phyloP scores from a whole-genome alignment of 169 alveolate genomes.

The Eimeria falciformis region DNA sequence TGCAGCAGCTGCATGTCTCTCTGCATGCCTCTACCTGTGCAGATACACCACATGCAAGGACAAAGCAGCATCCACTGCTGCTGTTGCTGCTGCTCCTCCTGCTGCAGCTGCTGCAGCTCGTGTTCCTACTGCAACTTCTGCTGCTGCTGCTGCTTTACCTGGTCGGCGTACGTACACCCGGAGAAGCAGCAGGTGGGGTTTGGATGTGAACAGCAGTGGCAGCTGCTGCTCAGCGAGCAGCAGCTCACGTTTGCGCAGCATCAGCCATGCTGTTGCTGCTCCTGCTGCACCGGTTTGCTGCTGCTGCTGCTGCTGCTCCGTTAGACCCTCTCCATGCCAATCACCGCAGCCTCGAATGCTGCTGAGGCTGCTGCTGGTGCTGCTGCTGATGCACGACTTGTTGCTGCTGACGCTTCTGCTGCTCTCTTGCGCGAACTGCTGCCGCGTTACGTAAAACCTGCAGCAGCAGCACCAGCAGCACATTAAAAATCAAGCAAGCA shows the following conservation, averaged over 20 bases:
- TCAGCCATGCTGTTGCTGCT: slow-evolving; percentile 45
- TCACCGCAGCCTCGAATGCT: not conserved
- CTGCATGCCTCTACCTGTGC: not conserved
- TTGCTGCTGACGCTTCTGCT: slow-evolving; percentile 51
- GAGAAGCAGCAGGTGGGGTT: slow-evolving; percentile 29
- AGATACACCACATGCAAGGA: not conserved
- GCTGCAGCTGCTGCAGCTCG: not conserved
- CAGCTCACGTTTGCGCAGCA: slow-evolving; percentile 33
- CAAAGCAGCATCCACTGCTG: not conserved
- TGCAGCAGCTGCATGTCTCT: slow-evolving; percentile 23
- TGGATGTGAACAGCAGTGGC: slow-evolving; percentile 31
- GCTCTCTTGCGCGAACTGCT: slow-evolving; percentile 10
- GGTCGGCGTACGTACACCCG: slow-evolving; percentile 18
- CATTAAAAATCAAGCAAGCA: not conserved
- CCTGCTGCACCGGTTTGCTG: slow-evolving; percentile 30
- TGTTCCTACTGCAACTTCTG: not conserved
- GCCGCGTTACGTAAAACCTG: slow-evolving; percentile 35
- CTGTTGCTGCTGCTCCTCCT: not conserved
- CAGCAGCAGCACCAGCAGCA: slow-evolving; percentile 38
- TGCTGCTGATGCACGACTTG: slow-evolving; percentile 11
- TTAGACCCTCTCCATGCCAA: not conserved
- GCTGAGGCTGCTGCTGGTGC: not conserved
- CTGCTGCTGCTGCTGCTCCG: slow-evolving; percentile 12
- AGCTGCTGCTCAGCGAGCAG: slow-evolving; percentile 49
- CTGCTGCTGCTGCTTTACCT: not conserved